Base-by-base conservation (phyloP, 2,329 filamentous ascomycete species). In the Zymoseptoria ardabiliae region DNA sequence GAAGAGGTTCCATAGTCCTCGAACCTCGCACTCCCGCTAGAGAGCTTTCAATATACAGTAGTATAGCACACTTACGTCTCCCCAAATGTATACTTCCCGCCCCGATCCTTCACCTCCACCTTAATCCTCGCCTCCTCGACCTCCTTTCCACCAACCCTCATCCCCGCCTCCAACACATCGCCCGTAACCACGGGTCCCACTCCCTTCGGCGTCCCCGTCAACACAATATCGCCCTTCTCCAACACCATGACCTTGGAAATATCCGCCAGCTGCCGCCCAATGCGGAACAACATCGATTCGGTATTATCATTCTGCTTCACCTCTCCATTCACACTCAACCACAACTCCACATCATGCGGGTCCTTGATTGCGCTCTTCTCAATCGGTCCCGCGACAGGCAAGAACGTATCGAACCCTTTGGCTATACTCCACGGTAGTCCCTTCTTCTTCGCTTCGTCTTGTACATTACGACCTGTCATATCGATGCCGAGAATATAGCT, bases 321-420 rank as follows among this genome's bases (percentile, higher is more conserved):
- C 74, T 89, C 79, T 64, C 85, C 84, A 75, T 97, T 96, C 71
- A 99, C 90, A 56, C 82, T 86, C 59, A 99, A 82, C 75, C 88
- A 95, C 63, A 99, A 78, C 77, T 95, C 89, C 19, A 90, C 86
- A 69, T 93, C 85, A 74, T 97, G 92, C 30, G 94, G 94, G 76
- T 97, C 85, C 11, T 88, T 83, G 67, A 99, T 91, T 65, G 82
- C 81, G 41, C 83, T 80, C 78, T 95, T 96, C 67, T 85, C 80
- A 69, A 99, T 95, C 58, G 90, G 80, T 64, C 87, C 80, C 74
- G 88, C 90, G 71, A 99, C 83, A 60, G 94, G 94, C 55, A 96
- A 82, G 79, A 99, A 99, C 2, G 94, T 97, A 75, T 99, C 94
- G 73, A 97, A 99, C 53, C 94, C 94, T 80, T 99, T 99, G 67